Evolutionary conservation across 352 stramenopile species (phyloP).

Genomic region (Phytophthora capsici): DNA sequence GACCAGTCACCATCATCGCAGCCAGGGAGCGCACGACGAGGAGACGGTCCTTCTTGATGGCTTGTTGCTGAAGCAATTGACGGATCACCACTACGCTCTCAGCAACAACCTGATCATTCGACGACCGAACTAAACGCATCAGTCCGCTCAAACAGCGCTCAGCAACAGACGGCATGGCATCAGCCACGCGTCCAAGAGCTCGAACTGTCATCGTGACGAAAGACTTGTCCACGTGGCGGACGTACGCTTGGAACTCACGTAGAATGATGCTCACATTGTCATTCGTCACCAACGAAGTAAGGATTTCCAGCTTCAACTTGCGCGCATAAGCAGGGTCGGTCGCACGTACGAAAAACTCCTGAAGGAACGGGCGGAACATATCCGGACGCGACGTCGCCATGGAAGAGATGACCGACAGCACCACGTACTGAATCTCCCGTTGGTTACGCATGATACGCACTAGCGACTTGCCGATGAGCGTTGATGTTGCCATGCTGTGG

Average conservation of each 20-base stretch:
- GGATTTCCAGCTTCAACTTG: slow-evolving; percentile 98
- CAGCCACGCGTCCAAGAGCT: slow-evolving; percentile 92
- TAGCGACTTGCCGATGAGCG: slow-evolving; percentile 95
- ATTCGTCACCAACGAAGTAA: slow-evolving; percentile 92
- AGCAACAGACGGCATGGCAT: slow-evolving; percentile 89
- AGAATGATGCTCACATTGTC: slow-evolving; percentile 95
- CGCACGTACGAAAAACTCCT: slow-evolving; percentile 97
- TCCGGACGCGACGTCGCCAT: slow-evolving; percentile 95
- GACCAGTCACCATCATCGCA: slow-evolving; percentile 76
- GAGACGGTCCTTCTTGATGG: slow-evolving; percentile 80
- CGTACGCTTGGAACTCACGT: slow-evolving; percentile 96
- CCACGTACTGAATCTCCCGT: slow-evolving; percentile 98
- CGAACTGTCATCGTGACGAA: slow-evolving; percentile 96
- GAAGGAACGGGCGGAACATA: slow-evolving; percentile 96
- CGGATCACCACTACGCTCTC: slow-evolving; percentile 96
- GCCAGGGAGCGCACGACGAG: slow-evolving; percentile 80
- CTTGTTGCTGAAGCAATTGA: slow-evolving; percentile 92
- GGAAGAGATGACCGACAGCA: slow-evolving; percentile 95
- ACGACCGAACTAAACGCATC: slow-evolving; percentile 86
- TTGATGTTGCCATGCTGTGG: slow-evolving; percentile 84
- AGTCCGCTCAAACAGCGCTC: slow-evolving; percentile 92
- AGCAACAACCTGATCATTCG: slow-evolving; percentile 92
- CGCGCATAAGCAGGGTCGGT: slow-evolving; percentile 96
- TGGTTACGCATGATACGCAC: slow-evolving; percentile 97
- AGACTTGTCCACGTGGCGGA: slow-evolving; percentile 93